phyloP scores from a whole-genome alignment of 2,329 filamentous ascomycete genomes.

The Exophiala alcalophila region DNA sequence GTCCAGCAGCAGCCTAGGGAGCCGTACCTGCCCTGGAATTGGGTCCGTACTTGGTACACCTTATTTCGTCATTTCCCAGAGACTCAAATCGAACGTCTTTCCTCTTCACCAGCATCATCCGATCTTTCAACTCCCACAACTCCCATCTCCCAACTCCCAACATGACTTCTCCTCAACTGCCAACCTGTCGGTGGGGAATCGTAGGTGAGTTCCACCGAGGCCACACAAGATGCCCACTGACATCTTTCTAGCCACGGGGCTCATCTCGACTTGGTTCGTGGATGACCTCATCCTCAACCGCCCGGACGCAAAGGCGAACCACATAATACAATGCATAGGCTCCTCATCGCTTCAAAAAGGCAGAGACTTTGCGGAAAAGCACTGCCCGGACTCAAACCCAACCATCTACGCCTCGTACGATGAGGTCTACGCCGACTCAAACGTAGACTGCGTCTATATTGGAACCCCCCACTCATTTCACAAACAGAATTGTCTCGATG shows the following conservation, averaged over 20 bases:
- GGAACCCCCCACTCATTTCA: slow-evolving; percentile 70
- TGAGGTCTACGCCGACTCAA: slow-evolving; percentile 27
- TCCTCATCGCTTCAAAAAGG: slow-evolving; percentile 43
- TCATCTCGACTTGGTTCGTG: slow-evolving; percentile 49
- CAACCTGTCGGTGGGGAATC: slow-evolving; percentile 26
- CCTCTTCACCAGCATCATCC: too few relatives aligned
- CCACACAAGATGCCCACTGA: slow-evolving; percentile 2
- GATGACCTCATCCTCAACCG: slow-evolving; percentile 42
- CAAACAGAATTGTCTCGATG: slow-evolving; percentile 83
- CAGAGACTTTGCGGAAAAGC: slow-evolving; percentile 39
- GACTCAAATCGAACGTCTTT: too few relatives aligned
- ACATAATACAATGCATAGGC: slow-evolving; percentile 45
- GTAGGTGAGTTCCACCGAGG: slow-evolving; percentile 19
- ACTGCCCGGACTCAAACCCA: slow-evolving; percentile 19
- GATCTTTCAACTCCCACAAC: too few relatives aligned
- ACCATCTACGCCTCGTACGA: slow-evolving; percentile 23
- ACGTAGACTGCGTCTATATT: slow-evolving; percentile 35
- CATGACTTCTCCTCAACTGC: slow-evolving; percentile 15
- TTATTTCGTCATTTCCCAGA: too few relatives aligned
- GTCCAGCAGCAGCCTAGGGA: too few relatives aligned
- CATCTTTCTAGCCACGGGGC: slow-evolving; percentile 38
- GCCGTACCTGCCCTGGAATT: too few relatives aligned
- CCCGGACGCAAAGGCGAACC: slow-evolving; percentile 38
- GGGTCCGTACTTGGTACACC: too few relatives aligned
- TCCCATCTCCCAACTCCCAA: background rate